phyloP scores from a whole-genome alignment of 108 stramenopile genomes.

The Nannochloropsis gaditana region DNA sequence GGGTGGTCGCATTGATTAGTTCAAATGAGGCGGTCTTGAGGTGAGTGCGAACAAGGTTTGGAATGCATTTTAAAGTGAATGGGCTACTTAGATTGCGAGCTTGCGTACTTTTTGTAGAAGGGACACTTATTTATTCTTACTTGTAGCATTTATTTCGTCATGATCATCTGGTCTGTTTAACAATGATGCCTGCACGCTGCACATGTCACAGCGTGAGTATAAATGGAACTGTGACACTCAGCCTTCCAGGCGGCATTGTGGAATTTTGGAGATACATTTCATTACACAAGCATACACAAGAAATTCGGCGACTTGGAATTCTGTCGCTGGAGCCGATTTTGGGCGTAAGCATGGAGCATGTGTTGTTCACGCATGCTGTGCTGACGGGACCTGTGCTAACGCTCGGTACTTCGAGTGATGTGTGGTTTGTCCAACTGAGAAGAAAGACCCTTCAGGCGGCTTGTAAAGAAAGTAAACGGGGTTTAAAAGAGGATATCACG shows the following conservation, averaged over 20 bases:
- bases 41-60: not conserved
- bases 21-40: not conserved
- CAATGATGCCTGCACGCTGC: no score
- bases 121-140: no score
- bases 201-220: not conserved
- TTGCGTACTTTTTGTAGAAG: no score
- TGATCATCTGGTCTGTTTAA: no score
- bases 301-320: not conserved
- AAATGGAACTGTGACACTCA: not conserved
- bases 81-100: no score
- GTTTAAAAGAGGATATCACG: not conserved
- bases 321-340: not conserved
- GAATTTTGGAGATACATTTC: not conserved
- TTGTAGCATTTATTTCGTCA: no score
- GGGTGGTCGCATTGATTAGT: not conserved
- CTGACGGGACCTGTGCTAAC: not conserved
- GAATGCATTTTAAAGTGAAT: no score
- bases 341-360: not conserved
- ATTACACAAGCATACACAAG: not conserved
- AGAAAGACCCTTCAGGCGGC: not conserved
- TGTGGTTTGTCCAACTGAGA: slow-evolving; percentile 9
- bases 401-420: not conserved
- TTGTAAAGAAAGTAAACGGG: not conserved
- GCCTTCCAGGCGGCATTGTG: not conserved
- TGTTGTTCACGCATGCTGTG: not conserved